Base-by-base conservation (phyloP, 768 basidiomycete genomes). In the Termitomyces sp. region DNA sequence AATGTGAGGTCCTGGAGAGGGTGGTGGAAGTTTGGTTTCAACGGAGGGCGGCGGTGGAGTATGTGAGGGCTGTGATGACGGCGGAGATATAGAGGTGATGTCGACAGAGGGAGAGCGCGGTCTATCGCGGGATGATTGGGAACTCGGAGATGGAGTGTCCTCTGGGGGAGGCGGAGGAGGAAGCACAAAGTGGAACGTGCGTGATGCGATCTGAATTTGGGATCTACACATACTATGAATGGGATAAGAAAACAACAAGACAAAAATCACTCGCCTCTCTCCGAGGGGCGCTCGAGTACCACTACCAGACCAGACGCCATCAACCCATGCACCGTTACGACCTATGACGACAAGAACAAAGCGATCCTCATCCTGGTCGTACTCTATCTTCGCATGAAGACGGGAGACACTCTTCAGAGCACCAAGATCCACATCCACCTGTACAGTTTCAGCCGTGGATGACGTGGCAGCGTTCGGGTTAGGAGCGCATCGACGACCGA, bases 321-420 rank as follows among this genome's bases (percentile, higher is more conserved):
- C 94, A 5, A 99, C 93, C 89, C 95, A 98, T 17, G 94, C 94
- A 12, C 97, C 97, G 64, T 99, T 98, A 56, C 97, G 78, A n/a
- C 97, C 97, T 37, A 92, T 80, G 37, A 99, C 95, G 57, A 85
- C 84, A 35, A 99, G 81, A 15, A 91, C 85, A 67, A 95, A 97
- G 51, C 88, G 84, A 58, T 90, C 90, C 58, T 88, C 86, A 8
- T 91, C 88, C 67, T 90, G 87, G 75, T 95, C 92, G 65, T 91
- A 97, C 68, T 91, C 92, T 63, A 98, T 94, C 76, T 85, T 87
- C 34, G 97, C 97, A 67, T 99, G 97, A 17, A 97, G 78, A 22
- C 97, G 83, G n/a, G 95, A 98, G 51, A 99, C 94, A 59, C 92
- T 95, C 82, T 98, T 98, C 46, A 98, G 81, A 4, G 93, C 88